A percentile compares a stretch with the other conserved stretches of the same genome.
Evolutionary conservation across 2,329 filamentous ascomycete species (phyloP).

Genomic region (Epichloe sylvatica): DNA sequence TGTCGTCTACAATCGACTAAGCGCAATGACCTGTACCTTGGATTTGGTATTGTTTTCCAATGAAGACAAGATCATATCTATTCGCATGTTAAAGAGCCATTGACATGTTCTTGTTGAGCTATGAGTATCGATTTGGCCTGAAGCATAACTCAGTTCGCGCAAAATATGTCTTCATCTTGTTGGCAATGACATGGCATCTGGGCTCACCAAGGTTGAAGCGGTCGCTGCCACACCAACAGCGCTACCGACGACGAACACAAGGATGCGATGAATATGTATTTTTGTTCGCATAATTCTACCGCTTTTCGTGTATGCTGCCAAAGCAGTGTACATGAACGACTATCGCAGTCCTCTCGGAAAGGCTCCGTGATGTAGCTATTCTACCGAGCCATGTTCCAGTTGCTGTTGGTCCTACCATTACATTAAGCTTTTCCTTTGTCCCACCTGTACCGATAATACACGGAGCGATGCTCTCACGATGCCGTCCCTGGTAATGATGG

Average conservation of each 20-base stretch:
- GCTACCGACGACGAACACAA: too few species aligned
- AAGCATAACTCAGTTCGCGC: too few species aligned
- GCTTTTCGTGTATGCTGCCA: neutral
- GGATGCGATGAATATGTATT: too few species aligned
- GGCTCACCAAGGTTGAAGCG: too few species aligned
- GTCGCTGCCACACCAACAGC: neutral
- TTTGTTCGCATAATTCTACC: neutral
- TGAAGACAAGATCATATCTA: too few species aligned
- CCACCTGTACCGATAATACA: neutral
- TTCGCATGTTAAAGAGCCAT: too few species aligned
- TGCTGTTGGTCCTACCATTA: neutral
- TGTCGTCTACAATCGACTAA: neutral
- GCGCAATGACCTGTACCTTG: neutral
- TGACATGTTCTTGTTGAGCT: too few species aligned
- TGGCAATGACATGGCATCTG: too few species aligned
- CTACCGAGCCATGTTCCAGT: neutral
- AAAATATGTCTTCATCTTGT: too few species aligned
- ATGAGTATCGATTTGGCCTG: too few species aligned
- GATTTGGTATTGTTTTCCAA: too few species aligned
- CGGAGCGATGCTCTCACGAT: neutral
- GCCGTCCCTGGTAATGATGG: neutral
- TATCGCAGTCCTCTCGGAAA: neutral
- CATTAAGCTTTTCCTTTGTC: neutral
- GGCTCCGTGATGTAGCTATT: neutral
- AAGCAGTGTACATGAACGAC: neutral